Evolutionary conservation across 116 monocot species (phyloP).

Genomic region (Papilionanthe hybrid): DNA sequence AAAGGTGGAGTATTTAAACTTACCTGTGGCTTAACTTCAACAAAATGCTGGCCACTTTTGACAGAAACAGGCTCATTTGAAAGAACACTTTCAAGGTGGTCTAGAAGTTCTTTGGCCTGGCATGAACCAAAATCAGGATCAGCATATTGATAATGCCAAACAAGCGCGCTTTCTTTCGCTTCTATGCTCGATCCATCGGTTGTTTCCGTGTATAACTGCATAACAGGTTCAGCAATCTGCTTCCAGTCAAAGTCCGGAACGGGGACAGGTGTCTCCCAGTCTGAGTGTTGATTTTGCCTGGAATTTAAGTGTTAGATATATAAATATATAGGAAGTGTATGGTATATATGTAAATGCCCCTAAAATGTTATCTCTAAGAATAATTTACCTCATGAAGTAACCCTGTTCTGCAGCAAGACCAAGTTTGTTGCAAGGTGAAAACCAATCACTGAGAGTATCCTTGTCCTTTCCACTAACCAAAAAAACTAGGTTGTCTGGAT

Average conservation of each 20-base stretch:
- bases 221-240: constrained; percentile 65
- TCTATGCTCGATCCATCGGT: constrained; percentile 79
- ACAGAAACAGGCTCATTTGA: constrained; percentile 66
- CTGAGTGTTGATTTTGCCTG: constrained; percentile 40
- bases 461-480: constrained; percentile 54
- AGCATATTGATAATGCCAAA: constrained; percentile 67
- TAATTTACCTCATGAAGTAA: constrained; percentile 59
- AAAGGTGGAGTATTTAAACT: not conserved
- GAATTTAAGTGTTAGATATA: too few species aligned
- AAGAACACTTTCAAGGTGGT: constrained; percentile 69
- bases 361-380: not conserved
- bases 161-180: constrained; percentile 48
- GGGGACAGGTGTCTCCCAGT: constrained; percentile 53
- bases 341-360: too few species aligned
- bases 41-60: constrained; percentile 58
- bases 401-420: constrained; percentile 73
- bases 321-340: too few species aligned
- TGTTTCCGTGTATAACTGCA: constrained; percentile 66
- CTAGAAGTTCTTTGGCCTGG: constrained; percentile 74
- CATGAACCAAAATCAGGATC: constrained; percentile 74
- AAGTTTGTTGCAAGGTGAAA: constrained; percentile 47
- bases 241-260: constrained; percentile 53
- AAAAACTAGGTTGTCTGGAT: constrained; percentile 54
- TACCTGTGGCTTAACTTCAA: constrained; percentile 83
- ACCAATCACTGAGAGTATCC: constrained; percentile 47